Percentiles rank a stretch among this genome's conserved stretches.
These are phyloP conservation scores for Boletus reticuloceps DNA, from an alignment of 768 basidiomycete genomes.

Conservation along the genomic window DNA sequence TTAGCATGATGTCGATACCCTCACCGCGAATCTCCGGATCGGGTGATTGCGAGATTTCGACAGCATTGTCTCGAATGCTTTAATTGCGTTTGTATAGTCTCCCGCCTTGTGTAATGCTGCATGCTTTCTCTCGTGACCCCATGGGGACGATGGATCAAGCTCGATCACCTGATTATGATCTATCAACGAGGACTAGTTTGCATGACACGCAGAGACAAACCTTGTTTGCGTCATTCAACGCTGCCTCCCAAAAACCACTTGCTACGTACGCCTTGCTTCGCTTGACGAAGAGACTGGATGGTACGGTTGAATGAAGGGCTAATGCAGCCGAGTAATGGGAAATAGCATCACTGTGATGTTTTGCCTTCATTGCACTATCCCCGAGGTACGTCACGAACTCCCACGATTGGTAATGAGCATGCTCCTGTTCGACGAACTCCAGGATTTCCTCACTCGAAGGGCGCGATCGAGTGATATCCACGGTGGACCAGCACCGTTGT, in stretches of 20 bases:
- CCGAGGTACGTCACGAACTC: no score
- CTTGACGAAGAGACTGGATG: no score
- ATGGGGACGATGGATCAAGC: no score
- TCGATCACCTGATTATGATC: not conserved
- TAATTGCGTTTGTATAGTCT: not conserved
- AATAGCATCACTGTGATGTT: no score
- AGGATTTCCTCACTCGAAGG: constrained; percentile 31
- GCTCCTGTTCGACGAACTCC: not conserved
- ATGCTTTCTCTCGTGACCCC: no score
- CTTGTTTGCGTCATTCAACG: not conserved
- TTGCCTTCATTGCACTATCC: no score
- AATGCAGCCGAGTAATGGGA: no score
- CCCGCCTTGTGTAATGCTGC: no score
- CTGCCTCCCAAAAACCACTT: not conserved
- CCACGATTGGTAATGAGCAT: not conserved
- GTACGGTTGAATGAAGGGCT: no score
- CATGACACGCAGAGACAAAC: no score
- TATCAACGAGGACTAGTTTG: not conserved
- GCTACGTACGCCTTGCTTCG: not conserved
- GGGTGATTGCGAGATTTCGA: not conserved
- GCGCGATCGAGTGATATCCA: constrained; percentile 6
- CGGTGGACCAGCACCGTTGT: constrained; percentile 16
- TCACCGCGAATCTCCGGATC: not conserved
- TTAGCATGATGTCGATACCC: no score
- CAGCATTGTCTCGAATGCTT: not conserved